Base-by-base conservation (phyloP, 2,329 filamentous ascomycete genomes). In the Colletotrichum noveboracense region DNA sequence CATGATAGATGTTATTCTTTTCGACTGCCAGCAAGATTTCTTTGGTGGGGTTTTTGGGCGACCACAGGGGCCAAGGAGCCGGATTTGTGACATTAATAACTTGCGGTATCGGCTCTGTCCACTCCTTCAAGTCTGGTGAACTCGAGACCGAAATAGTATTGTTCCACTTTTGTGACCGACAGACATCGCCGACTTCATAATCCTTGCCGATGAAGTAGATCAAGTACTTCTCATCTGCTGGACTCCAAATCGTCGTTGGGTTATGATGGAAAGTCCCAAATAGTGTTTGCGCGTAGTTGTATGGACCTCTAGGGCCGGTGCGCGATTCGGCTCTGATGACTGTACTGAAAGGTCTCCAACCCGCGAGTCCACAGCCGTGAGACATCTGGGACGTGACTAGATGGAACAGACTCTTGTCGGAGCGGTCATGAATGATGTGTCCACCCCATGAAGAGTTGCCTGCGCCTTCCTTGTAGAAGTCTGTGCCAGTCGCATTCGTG, bases 391-490 rank as follows among this genome's bases (percentile, higher is more conserved):
- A 85, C 2, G 84, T 83, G 60, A 89, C 81, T 0, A 89, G 83
- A 67, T 89, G 87, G 66, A 88, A 88, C 1, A 88, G 80, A 0
- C 71, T 68, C 1, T 77, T 76, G 16, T 88, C 82, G 0, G 78
- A 18, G 0, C 80, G 85, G 66, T 89, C 88, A 52, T 86, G 86
- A 0, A 89, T 68, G 38, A 89, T 87, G 14, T 84, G 84, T 1
- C 85, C 86, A 16, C 88, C 86, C 88, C 88, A 89, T 0, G 87
- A 89, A 1, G 88, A 87, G 64, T 86, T 87, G 18, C 84, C 82
- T 2, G 78, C 80, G 24, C 67, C 73, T 18, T 77, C 60, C 26
- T 73, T 69, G 70, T 76, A 69, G 18, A 69, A 72, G 24, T 74
- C 74, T 21, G 30, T 2, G 5, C 65, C 70, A n/a, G 74, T 72